phyloP scores from a whole-genome alignment of 164 flowering plant species.

The Litsea cubeba region DNA sequence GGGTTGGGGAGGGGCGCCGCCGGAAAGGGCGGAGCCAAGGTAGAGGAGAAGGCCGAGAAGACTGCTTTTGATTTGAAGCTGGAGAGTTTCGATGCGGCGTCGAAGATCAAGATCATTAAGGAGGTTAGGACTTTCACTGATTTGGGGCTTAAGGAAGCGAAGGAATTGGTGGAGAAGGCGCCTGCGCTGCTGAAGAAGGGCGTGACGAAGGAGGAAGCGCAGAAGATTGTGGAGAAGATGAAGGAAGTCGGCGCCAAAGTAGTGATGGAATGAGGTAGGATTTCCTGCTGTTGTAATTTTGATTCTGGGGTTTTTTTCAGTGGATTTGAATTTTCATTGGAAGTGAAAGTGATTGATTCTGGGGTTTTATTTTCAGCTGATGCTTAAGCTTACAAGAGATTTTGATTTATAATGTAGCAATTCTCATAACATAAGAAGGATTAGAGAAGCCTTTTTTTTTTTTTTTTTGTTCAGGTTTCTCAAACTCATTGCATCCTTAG shows the following conservation, averaged over 20 bases:
- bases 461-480: too few species aligned
- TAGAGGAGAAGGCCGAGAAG: conserved; percentile 71
- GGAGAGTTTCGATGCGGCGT: conserved; percentile 70
- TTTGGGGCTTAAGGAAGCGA: conserved; percentile 38
- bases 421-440: too few species aligned
- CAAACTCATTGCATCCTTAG: too few species aligned
- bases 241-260: conserved; percentile 31
- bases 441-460: too few species aligned
- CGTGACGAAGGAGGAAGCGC: conserved; percentile 30
- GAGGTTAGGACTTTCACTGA: conserved; percentile 82
- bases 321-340: too few species aligned
- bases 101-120: conserved; percentile 87
- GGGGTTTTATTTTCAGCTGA: too few species aligned
- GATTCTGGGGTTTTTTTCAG: background rate
- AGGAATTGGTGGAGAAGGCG: conserved; percentile 37
- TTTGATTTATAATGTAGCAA: too few species aligned
- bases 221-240: conserved; percentile 34
- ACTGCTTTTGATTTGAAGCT: conserved; percentile 82
- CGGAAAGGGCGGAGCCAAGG: conserved; percentile 34
- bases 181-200: conserved; percentile 32
- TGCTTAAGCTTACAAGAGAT: too few species aligned
- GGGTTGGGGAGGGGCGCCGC: conserved; percentile 17
- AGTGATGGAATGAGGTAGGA: conserved; percentile 24
- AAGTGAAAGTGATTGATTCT: too few species aligned
- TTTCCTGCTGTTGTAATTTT: background rate